A percentile compares a stretch with the other conserved stretches of the same genome.
Conservation (phyloP, 768 basidiomycete genomes). For the Kwoniella sp. region DNA sequence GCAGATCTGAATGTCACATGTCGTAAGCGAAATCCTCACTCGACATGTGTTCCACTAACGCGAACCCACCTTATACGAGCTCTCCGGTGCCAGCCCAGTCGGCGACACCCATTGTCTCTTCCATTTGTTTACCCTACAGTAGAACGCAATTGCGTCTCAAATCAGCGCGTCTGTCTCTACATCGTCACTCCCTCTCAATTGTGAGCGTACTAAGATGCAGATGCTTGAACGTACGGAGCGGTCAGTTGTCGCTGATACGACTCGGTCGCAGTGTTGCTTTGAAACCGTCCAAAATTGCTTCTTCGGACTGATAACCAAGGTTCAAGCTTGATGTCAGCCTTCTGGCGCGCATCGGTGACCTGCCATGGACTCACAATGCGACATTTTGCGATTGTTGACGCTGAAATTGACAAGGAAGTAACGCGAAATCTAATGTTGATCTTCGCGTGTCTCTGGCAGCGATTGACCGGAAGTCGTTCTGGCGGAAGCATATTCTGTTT, state of each 20-base stretch:
- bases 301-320: constrained; percentile 18
- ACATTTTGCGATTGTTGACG: constrained; percentile 5
- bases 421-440: not conserved
- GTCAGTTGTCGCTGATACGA: constrained; percentile 46
- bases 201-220: no score
- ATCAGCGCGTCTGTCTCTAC: no score
- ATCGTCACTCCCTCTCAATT: no score
- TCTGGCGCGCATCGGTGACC: no score
- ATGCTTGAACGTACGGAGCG: no score
- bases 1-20: constrained; percentile 38
- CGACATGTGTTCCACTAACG: not conserved
- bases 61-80: constrained; percentile 43
- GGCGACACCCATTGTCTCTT: constrained; percentile 48
- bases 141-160: no score
- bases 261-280: constrained; percentile 31
- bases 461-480: not conserved
- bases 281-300: constrained; percentile 32
- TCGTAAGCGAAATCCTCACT: not conserved
- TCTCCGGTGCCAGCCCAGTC: constrained; percentile 43
- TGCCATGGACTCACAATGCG: constrained; percentile 17
- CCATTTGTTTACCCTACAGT: constrained; percentile 46
- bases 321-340: not conserved
- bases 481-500: not conserved
- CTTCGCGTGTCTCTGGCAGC: not conserved
- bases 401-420: not conserved